These are phyloP conservation scores for Parascedosporium putredinis DNA, from an alignment of 2,329 filamentous ascomycete species.

Conservation along the genomic window DNA sequence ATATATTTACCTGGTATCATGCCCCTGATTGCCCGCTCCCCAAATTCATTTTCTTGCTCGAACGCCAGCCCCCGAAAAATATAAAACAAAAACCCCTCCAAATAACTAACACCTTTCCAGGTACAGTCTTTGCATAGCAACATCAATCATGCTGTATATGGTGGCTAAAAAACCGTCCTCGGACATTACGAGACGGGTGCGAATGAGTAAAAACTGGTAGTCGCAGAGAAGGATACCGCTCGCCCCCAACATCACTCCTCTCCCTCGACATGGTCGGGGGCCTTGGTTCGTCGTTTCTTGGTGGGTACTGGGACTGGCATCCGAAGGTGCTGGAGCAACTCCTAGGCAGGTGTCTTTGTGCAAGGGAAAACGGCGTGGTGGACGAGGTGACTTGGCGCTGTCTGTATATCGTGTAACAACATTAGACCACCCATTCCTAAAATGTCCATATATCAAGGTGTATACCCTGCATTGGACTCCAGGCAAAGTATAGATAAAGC, in stretches of 20 bases:
- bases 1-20: slow-evolving; percentile 94
- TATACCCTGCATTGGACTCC: no score
- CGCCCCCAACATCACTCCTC: slow-evolving; percentile 7
- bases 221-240: not conserved
- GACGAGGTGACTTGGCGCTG: slow-evolving; percentile 64
- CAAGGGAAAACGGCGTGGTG: slow-evolving; percentile 75
- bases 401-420: slow-evolving; percentile 34
- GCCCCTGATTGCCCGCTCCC: not conserved
- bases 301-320: slow-evolving; percentile 50
- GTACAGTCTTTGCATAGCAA: slow-evolving; percentile 78
- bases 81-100: slow-evolving; percentile 4
- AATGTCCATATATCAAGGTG: slow-evolving; percentile 11
- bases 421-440: slow-evolving; percentile 14
- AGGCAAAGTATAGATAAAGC: no score
- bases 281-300: slow-evolving; percentile 31
- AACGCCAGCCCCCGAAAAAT: no score
- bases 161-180: slow-evolving; percentile 77
- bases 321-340: slow-evolving; percentile 71
- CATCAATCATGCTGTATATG: slow-evolving; percentile 94
- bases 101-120: no score
- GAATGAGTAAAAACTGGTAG: slow-evolving; percentile 68
- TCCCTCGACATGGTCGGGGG: slow-evolving; percentile 19
- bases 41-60: no score
- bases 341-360: slow-evolving; percentile 72
- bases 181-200: slow-evolving; percentile 61